Base-by-base conservation (phyloP, 108 stramenopile genomes). In the Nitzschia sp. region DNA sequence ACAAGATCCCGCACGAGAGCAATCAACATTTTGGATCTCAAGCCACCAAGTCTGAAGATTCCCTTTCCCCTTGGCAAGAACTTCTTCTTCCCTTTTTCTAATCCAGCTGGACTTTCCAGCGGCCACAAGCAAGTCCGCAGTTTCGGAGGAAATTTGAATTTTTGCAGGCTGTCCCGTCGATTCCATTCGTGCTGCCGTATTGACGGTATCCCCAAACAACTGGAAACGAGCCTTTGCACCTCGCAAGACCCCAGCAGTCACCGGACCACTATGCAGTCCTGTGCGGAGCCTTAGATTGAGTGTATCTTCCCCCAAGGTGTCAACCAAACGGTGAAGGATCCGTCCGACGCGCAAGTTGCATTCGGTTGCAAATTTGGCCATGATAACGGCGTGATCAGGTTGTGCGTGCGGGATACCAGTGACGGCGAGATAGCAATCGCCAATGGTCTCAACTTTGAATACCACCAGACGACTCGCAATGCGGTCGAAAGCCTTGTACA, bases 41-140 rank as follows among this genome's bases (percentile, higher is more conserved):
- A 64, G 63, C 63, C 63, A 68, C 3, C 38, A 68, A 4, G 68
- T 68, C 42, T 36, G 36, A 56, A 68, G 54, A 28, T 13, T 45
- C 15, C 68, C 68, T 26, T 57, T 56, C 0, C 68, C 68, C 27
- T 68, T 68, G 56, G 34, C 68, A 6, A 34, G 23, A 18, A 73
- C 32, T 31, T 71, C 38, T 34, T 71, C 61, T 55, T 69, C 0
- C 23, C 64, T 27, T 35, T 46, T 32, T n/a, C 17, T 11, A 18
- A 68, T 11, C 68, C 68, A 68, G 9, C 45, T 28, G 18, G 38
- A 23, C 27, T 66, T 66, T 3, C 65, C 65, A 1, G 28, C 51
- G 15, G 25, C 34, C 3, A 28, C 1, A 13, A 66, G 26, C 24
- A 30, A 34, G 17, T 51, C 51, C 13, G 51, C 65, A 1, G 51